phyloP scores from a whole-genome alignment of 73 alveolate species.

The Paramecium octaurelia region DNA sequence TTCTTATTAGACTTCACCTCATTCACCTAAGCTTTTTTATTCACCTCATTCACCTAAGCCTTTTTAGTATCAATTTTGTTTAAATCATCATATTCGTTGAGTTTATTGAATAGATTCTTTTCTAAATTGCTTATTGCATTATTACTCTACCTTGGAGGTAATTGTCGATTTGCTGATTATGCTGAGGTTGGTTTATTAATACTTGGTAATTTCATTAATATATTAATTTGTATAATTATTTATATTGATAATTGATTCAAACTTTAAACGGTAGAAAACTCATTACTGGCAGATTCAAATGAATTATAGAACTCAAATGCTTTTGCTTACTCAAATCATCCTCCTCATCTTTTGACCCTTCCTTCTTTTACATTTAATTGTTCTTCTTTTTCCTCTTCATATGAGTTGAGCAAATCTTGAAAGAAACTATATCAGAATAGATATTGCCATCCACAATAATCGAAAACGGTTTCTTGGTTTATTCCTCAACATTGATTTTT shows the following conservation, averaged over 20 bases:
- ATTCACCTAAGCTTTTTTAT: neutral
- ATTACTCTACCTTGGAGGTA: neutral
- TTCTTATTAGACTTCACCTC: neutral
- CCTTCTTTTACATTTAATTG: neutral
- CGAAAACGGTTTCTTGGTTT: conserved; percentile 32
- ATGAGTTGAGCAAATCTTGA: conserved; percentile 37
- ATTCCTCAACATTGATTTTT: neutral
- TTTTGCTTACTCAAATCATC: neutral
- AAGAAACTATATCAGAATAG: conserved; percentile 18
- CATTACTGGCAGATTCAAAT: conserved; percentile 56
- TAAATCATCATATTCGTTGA: neutral
- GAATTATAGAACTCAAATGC: neutral
- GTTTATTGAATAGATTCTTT: neutral
- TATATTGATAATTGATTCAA: neutral
- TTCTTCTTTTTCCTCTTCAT: neutral
- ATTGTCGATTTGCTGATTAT: neutral
- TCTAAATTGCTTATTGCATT: neutral
- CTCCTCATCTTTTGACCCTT: neutral
- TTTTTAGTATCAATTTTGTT: neutral
- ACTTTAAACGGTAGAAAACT: conserved; percentile 58
- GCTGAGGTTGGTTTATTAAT: conserved; percentile 8
- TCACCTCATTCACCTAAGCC: neutral
- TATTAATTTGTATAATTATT: neutral
- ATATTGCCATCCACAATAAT: conserved; percentile 62
- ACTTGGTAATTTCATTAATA: conserved; percentile 4